These are phyloP conservation scores for Brassica nigra DNA, from an alignment of 345 rosid genomes.

Conservation along the genomic window DNA sequence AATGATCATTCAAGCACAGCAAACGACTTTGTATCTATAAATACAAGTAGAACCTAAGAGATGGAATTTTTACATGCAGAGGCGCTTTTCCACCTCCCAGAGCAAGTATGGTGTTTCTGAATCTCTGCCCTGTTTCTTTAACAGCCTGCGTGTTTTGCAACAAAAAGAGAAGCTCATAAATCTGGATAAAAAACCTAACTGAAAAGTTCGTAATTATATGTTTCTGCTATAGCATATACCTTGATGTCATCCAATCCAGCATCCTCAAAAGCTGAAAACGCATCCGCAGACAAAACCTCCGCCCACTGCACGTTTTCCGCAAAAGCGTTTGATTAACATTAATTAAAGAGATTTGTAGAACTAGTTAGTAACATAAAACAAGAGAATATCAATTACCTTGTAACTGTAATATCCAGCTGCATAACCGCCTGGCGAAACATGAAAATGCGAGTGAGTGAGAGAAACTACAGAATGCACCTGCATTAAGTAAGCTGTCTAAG, in stretches of 20 bases:
- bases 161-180: constrained; percentile 10
- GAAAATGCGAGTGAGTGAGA: constrained; percentile 9
- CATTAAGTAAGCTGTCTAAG: neutral
- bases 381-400: constrained; percentile 53
- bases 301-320: constrained; percentile 76
- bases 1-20: neutral
- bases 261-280: constrained; percentile 98
- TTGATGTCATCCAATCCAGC: constrained; percentile 74
- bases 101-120: constrained; percentile 91
- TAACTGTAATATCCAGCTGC: constrained; percentile 99
- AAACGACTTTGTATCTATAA: neutral
- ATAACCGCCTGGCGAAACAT: constrained; percentile 65
- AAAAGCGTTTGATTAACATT: neutral
- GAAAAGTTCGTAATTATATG: constrained; percentile 1
- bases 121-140: constrained; percentile 74
- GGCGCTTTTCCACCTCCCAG: constrained; percentile 98
- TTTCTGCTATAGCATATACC: constrained; percentile 50
- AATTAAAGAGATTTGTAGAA: neutral
- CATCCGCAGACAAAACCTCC: constrained; percentile 97
- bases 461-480: neutral
- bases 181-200: neutral
- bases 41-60: neutral
- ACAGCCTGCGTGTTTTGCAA: constrained; percentile 65
- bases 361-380: neutral
- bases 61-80: constrained; percentile 50